Conservation (phyloP, 768 basidiomycete species). For the Psilocybe sp. region DNA sequence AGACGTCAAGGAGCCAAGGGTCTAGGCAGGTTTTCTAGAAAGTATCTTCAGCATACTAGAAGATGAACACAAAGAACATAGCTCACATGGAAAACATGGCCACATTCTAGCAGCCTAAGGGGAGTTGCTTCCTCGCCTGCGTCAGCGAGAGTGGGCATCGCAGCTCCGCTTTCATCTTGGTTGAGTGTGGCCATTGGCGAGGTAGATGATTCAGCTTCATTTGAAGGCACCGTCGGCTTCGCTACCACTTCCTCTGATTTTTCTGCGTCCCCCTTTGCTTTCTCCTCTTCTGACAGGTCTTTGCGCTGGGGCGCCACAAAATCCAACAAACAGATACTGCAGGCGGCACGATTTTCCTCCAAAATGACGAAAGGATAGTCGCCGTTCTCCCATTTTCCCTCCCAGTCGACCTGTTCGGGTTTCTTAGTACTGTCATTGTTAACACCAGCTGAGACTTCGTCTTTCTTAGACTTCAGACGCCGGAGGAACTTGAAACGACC, state of each 20-base stretch:
- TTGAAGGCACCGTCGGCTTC: neutral
- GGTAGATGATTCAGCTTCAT: neutral
- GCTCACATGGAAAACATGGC: constrained; percentile 89
- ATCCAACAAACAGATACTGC: constrained; percentile 83
- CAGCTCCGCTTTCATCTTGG: constrained; percentile 35
- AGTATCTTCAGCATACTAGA: neutral
- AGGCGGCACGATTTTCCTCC: constrained; percentile 80
- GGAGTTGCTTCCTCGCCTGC: constrained; percentile 78
- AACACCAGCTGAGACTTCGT: constrained; percentile 4
- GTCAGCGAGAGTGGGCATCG: constrained; percentile 55
- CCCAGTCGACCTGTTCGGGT: constrained; percentile 40
- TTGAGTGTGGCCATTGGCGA: constrained; percentile 7
- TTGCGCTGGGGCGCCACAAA: constrained; percentile 68
- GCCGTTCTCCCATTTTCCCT: constrained; percentile 73
- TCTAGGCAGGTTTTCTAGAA: constrained; percentile 78
- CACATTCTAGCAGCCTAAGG: constrained; percentile 71
- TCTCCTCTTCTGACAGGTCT: neutral
- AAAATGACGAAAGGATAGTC: constrained; percentile 81
- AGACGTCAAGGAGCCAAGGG: constrained; percentile 83
- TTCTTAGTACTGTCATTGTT: constrained; percentile 9
- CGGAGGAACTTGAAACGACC: constrained; percentile 20
- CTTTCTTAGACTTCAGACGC: constrained; percentile 15
- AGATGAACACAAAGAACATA: neutral
- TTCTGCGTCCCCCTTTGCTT: neutral
- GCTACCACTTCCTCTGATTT: neutral